Percentiles rank a stretch among this genome's conserved stretches.
These are phyloP conservation scores for Apophysomyces sp. DNA, from an alignment of 371 early-diverging fungal species.

Conservation along the genomic window DNA sequence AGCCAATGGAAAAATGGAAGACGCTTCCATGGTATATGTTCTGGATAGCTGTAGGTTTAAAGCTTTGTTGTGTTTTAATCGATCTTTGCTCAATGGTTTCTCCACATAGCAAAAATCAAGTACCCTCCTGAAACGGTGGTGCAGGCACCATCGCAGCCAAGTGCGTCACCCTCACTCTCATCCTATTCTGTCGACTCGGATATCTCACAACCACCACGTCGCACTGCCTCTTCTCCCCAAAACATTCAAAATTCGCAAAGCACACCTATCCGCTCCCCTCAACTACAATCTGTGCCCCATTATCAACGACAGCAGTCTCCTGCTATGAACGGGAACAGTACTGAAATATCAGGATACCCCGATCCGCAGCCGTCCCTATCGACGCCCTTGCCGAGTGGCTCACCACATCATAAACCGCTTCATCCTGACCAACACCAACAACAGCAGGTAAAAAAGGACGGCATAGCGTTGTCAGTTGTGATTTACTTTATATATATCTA, in stretches of 20 bases:
- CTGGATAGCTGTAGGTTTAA: conserved; percentile 61
- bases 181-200: conserved; percentile 13
- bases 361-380: conserved; percentile 15
- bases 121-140: conserved; percentile 57
- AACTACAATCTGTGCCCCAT: background rate
- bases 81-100: background rate
- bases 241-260: conserved; percentile 18
- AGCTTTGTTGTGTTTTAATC: background rate
- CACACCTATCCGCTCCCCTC: conserved; percentile 15
- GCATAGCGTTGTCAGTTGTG: background rate
- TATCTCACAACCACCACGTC: conserved; percentile 12
- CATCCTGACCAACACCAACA: background rate
- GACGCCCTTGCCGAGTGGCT: conserved; percentile 8
- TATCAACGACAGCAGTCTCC: conserved; percentile 9
- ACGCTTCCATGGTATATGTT: conserved; percentile 52
- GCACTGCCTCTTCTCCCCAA: conserved; percentile 7
- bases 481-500: background rate
- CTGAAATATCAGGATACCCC: background rate
- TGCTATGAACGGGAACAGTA: conserved; percentile 4
- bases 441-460: background rate
- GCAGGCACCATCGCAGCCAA: conserved; percentile 13
- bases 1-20: conserved; percentile 47
- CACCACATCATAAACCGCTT: background rate
- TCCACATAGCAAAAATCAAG: conserved; percentile 60
- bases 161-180: conserved; percentile 12